These are phyloP conservation scores for Mortierella sp. DNA, from an alignment of 371 early-diverging fungal genomes.

Conservation along the genomic window DNA sequence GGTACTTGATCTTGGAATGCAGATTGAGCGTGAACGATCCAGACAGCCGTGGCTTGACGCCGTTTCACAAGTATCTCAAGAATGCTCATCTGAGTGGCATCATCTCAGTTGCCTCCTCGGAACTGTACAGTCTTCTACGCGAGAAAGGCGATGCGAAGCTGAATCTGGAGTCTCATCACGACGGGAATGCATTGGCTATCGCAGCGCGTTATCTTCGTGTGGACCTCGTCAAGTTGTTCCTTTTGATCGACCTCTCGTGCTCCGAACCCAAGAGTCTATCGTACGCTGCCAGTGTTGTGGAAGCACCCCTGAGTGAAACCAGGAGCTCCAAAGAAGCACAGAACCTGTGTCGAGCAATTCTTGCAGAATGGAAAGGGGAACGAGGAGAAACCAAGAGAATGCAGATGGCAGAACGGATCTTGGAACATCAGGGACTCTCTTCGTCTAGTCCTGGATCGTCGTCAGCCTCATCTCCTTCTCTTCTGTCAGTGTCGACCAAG, in stretches of 20 bases:
- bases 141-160: constrained; percentile 38
- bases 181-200: constrained; percentile 45
- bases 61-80: constrained; percentile 52
- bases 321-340: constrained; percentile 30
- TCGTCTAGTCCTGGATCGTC: constrained; percentile 4
- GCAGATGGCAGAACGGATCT: constrained; percentile 48
- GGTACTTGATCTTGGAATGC: constrained; percentile 38
- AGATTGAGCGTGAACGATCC: constrained; percentile 42
- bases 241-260: constrained; percentile 42
- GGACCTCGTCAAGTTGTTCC: constrained; percentile 43
- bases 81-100: constrained; percentile 46
- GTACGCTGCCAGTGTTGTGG: constrained; percentile 36
- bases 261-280: constrained; percentile 43
- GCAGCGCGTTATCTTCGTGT: constrained; percentile 47
- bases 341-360: constrained; percentile 25
- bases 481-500: constrained; percentile 1
- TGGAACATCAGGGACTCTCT: constrained; percentile 34
- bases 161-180: constrained; percentile 35
- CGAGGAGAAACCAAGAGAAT: constrained; percentile 49
- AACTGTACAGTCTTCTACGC: constrained; percentile 40
- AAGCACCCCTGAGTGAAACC: constrained; percentile 44
- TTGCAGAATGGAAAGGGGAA: constrained; percentile 46
- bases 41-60: constrained; percentile 46
- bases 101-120: constrained; percentile 40
- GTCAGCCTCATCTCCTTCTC: constrained; percentile 11